Evolutionary conservation across 208 protist species (phyloP), one percentile per base, ranked within the genome.

Genomic region (Porcisia deanei): DNA sequence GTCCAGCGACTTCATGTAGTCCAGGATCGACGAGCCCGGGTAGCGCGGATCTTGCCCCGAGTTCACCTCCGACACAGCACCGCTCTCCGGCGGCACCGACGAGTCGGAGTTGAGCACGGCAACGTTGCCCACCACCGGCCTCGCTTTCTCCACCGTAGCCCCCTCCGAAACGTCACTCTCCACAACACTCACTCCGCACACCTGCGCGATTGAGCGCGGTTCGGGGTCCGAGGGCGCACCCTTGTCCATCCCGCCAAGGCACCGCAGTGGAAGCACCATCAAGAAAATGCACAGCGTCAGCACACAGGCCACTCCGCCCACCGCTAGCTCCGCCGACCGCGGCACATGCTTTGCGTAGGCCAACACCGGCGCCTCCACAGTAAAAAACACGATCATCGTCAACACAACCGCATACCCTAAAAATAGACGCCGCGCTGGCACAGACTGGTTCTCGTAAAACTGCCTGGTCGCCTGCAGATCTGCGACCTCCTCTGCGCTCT

Each of bases 191-290:
- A 57, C 45, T 9, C 5, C 53, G 53, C 75, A 68, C 43, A 65
- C 49, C 20, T 47, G 72, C 30, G 18, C 43, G 1, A 74, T 43
- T 43, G 70, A 57, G 22, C 34, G 49, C 71, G 58, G n/a, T 37
- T 65, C 76, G 47, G 47, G 60, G 3, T 71, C 73, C 39, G 47
- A 47, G 43, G 76, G 79, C 12, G 73, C 83, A n/a, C 79, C 74
- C 53, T 85, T 81, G 58, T 88, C 66, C 74, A 91, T 74, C n/a
- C 87, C 84, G 52, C 87, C 87, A 4, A 88, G 82, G 30, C 69
- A 79, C 25, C 57, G 64, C 25, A 88, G 68, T n/a, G 86, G 86
- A 34, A 90, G 69, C 49, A 84, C 60, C 80, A 85, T 84, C 57
- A 85, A 59, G 55, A 87, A 83, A 25, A 86, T 49, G 67, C 75